phyloP scores from a whole-genome alignment of 2,329 filamentous ascomycete species.

The Claviceps fusiformis region DNA sequence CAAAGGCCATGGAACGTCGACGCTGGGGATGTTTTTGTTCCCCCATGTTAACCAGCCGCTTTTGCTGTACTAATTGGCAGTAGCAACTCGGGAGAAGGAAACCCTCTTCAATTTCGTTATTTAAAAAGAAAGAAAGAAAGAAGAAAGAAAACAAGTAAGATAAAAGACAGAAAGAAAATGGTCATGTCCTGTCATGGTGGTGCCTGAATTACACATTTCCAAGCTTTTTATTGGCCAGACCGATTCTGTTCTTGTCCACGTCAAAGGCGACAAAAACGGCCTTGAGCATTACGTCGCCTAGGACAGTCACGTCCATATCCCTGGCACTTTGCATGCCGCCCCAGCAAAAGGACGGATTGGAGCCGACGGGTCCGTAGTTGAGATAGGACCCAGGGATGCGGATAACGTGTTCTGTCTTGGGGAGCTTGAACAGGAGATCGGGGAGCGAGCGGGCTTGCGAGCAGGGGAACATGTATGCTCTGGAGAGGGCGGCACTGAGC shows the following conservation, averaged over 20 bases:
- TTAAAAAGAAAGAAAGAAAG: not conserved
- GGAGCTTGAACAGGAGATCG: slow-evolving; percentile 40
- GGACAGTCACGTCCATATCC: slow-evolving; percentile 42
- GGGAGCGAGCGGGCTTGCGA: slow-evolving; percentile 38
- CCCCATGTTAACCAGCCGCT: not conserved
- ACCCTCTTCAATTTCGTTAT: not conserved
- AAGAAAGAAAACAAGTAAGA: not conserved
- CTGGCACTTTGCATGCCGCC: slow-evolving; percentile 57
- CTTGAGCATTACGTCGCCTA: slow-evolving; percentile 73
- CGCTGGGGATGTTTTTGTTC: not conserved
- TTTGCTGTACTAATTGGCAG: not conserved
- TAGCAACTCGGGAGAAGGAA: too few species aligned
- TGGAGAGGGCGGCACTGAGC: slow-evolving; percentile 32
- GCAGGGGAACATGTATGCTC: slow-evolving; percentile 46
- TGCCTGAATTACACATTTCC: slow-evolving; percentile 7
- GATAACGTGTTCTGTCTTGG: slow-evolving; percentile 32
- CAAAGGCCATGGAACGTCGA: not conserved
- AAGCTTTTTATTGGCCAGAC: slow-evolving; percentile 31
- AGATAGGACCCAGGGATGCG: slow-evolving; percentile 42
- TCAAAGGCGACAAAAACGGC: slow-evolving; percentile 63
- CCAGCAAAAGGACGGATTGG: slow-evolving; percentile 47
- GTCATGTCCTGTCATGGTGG: not conserved
- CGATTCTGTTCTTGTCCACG: slow-evolving; percentile 23
- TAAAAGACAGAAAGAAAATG: not conserved
- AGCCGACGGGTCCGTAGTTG: slow-evolving; percentile 37